Percentiles rank a stretch among this genome's conserved stretches.
These are phyloP conservation scores for Hyphodiscus hymeniophilus DNA, from an alignment of 495 filamentous ascomycete genomes.

Conservation along the genomic window DNA sequence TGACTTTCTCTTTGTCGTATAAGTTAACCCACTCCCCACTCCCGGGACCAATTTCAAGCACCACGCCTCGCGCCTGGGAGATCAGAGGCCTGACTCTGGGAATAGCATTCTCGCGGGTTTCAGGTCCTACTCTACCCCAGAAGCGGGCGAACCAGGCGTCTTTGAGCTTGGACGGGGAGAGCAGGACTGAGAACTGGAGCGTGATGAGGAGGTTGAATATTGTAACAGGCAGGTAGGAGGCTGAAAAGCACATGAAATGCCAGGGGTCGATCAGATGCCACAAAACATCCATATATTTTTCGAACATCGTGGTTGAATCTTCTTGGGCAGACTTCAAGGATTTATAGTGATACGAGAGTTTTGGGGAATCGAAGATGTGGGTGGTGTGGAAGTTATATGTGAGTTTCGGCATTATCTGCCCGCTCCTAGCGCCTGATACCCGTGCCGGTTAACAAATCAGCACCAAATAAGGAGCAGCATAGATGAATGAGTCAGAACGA, in stretches of 20 bases:
- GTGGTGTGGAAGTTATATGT: neutral
- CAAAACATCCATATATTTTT: neutral
- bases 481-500: no score
- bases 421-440: no score
- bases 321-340: neutral
- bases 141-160: constrained; percentile 41
- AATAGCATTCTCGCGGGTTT: constrained; percentile 22
- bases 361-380: neutral
- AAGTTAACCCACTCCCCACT: constrained; percentile 37
- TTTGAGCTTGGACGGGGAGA: constrained; percentile 28
- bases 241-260: constrained; percentile 30
- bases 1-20: constrained; percentile 31
- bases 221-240: constrained; percentile 21
- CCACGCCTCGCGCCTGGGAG: constrained; percentile 15
- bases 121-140: constrained; percentile 36
- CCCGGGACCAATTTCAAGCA: constrained; percentile 38
- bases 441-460: no score
- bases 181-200: constrained; percentile 20
- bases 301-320: neutral
- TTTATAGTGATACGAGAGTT: neutral
- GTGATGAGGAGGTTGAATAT: constrained; percentile 22
- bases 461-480: no score
- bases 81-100: constrained; percentile 33
- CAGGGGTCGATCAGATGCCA: constrained; percentile 24
- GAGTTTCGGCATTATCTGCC: no score